Base-by-base conservation (phyloP, 1,284 basidiomycete genomes). In the Tremellales sp. region DNA sequence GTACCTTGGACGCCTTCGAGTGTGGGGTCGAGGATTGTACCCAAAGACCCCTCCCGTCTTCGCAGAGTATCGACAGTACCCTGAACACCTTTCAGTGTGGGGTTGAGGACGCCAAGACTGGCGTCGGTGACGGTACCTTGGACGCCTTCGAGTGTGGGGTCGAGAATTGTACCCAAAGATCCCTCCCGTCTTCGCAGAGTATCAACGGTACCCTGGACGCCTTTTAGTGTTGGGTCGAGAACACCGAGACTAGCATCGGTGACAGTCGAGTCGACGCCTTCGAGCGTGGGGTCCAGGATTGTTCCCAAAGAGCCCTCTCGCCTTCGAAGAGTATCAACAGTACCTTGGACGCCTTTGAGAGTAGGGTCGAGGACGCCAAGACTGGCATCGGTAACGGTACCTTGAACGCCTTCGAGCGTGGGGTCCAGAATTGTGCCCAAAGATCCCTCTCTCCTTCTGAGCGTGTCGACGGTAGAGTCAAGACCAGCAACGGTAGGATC, bases 311-410 rank as follows among this genome's bases (percentile, higher is more conserved):
- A n/a, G n/a, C n/a, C n/a, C n/a, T n/a, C n/a, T n/a, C n/a, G n/a
- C n/a, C n/a, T n/a, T 14, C 45, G 37, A 25, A 46, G 45, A 31
- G 27, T 38, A 33, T 19, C 31, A 28, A 47, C 45, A n/a, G 45
- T 47, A 28, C 37, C 28, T 27, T 47, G 27, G 27, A 41, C 22
- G n/a, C 45, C 45, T 19, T 40, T 28, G 29, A 47, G 38, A 24
- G 45, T 47, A n/a, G 45, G 45, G 45, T 47, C 45, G 29, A 47
- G 45, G 16, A 40, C n/a, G 31, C n/a, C n/a, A n/a, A n/a, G n/a
- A n/a, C n/a, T n/a, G n/a, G n/a, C n/a, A n/a, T n/a, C n/a, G n/a
- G n/a, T n/a, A n/a, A n/a, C n/a, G n/a, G 9, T 29, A 6, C 38
- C 43, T 19, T 36, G 43, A 14, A 14, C 32, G 16, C 43, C 43